Base-by-base conservation (phyloP, 2,329 filamentous ascomycete genomes). In the Beauveria asiatica region DNA sequence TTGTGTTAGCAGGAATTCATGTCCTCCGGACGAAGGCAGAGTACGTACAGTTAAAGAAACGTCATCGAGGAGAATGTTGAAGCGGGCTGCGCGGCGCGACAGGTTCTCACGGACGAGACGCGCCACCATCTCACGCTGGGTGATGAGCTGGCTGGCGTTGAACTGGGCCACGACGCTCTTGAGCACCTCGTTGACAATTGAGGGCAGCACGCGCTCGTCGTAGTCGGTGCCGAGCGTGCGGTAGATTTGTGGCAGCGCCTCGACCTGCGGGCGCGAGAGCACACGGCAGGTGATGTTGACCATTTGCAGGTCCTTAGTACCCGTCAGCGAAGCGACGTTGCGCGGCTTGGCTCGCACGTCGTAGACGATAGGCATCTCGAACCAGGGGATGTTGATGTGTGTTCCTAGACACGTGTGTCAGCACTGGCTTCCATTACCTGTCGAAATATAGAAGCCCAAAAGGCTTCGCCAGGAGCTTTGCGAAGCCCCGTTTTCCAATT, bases 281-380 rank as follows among this genome's bases (percentile, higher is more conserved):
- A 99, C 94, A 90, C 94, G 93, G 78, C 94, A 99, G 72, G 93
- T 99, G 74, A 99, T 97, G 84, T 99, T 99, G 73, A 97, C 94
- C 94, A 99, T 99, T 81, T 99, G 94, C 76, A 99, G 80, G 77
- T 99, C 94, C 82, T 99, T 99, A 72, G 94, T 99, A 68, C 94
- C 94, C 62, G 94, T 99, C 66, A 99, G 84, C 66, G 94, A 97
- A 66, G 94, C 89, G 68, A 99, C 92, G 71, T 96, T 97, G 73
- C 94, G 87, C 70, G 94, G 94, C 81, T 93, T 97, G 62, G 94
- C 94, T 77, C 94, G 93, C 68, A 99, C 94, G 75, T 99, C 93
- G 81, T 97, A 99, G 69, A 92, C 87, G 74, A 99, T 86, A 56
- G 94, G 92, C 5, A 92, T 96, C 78, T 99, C 94, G 76, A 99